Conservation (phyloP, 305 asterid species). For the Fraxinus floribunda region DNA sequence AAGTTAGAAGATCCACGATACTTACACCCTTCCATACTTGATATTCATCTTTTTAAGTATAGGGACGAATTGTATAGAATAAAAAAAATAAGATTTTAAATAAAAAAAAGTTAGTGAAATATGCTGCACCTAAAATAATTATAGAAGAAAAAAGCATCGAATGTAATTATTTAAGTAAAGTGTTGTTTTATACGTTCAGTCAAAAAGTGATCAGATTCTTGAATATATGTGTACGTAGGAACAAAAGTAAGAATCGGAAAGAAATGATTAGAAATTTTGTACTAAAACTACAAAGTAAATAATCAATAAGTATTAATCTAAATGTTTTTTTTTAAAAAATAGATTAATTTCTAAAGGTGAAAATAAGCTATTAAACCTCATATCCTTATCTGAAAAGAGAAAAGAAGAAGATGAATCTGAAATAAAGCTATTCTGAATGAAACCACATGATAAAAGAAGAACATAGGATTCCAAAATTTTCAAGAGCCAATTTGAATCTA, state of each 20-base stretch:
- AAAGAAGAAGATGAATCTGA: conserved; percentile 6
- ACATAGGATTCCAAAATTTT: conserved; percentile 3
- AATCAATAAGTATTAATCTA: neutral
- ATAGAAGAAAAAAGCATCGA: neutral
- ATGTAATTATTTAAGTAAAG: neutral
- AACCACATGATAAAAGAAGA: neutral
- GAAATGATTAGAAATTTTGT: neutral
- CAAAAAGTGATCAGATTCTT: neutral
- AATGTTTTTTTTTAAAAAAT: neutral
- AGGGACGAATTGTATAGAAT: neutral
- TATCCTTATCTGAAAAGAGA: conserved; percentile 3
- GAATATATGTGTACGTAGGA: neutral
- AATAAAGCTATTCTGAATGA: neutral
- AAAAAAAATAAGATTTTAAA: no score
- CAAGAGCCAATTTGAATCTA: neutral
- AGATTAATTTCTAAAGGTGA: neutral
- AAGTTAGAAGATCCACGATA: neutral
- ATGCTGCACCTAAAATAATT: neutral
- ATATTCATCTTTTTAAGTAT: no score
- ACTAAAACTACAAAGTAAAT: neutral
- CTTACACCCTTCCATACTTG: neutral
- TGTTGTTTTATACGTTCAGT: neutral
- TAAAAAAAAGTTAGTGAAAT: neutral
- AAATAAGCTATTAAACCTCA: neutral
- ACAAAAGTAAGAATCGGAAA: neutral